Base-by-base conservation (phyloP, 1,284 basidiomycete genomes). In the Singerocomus inundabilis region DNA sequence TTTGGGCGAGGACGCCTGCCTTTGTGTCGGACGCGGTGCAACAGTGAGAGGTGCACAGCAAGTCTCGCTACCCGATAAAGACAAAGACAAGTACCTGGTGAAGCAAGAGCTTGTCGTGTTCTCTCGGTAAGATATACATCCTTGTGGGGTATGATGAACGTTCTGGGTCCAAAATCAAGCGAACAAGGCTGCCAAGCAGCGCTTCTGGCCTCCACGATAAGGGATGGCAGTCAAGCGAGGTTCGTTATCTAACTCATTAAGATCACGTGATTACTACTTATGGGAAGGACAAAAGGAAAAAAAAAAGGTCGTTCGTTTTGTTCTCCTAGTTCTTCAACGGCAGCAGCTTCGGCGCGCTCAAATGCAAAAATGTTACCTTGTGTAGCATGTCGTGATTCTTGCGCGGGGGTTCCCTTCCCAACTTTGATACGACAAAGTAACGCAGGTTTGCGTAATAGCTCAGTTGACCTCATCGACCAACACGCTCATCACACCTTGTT, bases 1-100 rank as follows among this genome's bases (percentile, higher is more conserved):
- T 89, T 72, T 99, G 96, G 2, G 97, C 94, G 8, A 99, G 81
- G 51, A 80, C 82, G 16, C 94, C 94, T 25, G 89, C 81, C 79
- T 91, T 55, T n/a, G n/a, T 52, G 38, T 44, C 6, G 13, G 37
- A 38, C 24, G n/a, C 21, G 40, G 31, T 31, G 6, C 51, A 16
- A 36, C 29, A n/a, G n/a, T n/a, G n/a, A n/a, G 40, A 52, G 26
- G 25, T 28, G n/a, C 9, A 16, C 5, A 6, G 43, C n/a, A 10
- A 34, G 42, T 26, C 36, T 50, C n/a, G n/a, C 31, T 34, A 40
- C 15, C 25, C 4, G n/a, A n/a, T n/a, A n/a, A n/a, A n/a, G 28
- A 45, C 24, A 38, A 48, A 16, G 24, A 15, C 11, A 49, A 46
- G 50, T 66, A 77, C 78, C 70, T 80, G 77, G 57, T 80, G 78